Conservation (phyloP, 2,329 filamentous ascomycete genomes). For the Aspergillus carbonarius region DNA sequence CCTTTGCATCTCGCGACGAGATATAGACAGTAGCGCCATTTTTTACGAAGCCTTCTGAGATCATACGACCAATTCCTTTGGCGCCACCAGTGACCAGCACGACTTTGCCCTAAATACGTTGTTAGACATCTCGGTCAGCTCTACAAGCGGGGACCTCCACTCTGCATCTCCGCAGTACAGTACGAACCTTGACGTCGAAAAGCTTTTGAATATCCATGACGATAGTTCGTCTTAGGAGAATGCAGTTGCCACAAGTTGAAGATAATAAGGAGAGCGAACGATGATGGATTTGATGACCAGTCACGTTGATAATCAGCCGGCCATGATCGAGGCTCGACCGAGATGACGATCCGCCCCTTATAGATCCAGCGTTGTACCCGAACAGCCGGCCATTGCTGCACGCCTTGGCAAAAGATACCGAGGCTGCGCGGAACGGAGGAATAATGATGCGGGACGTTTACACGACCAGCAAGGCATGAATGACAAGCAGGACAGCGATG, state of each 20-base stretch:
- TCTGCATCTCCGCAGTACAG: background rate
- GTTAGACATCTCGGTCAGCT: constrained; percentile 37
- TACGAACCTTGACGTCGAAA: constrained; percentile 59
- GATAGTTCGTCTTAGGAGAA: background rate
- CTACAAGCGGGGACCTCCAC: background rate
- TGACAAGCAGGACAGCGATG: background rate
- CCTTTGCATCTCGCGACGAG: constrained; percentile 53
- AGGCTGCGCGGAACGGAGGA: constrained; percentile 21
- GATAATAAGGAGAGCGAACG: background rate
- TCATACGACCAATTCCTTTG: constrained; percentile 56
- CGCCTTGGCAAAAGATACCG: constrained; percentile 20
- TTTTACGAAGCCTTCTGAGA: constrained; percentile 53
- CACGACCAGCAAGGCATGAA: background rate
- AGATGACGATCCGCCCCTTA: constrained; percentile 2
- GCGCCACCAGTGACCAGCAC: constrained; percentile 54
- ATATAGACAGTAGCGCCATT: constrained; percentile 56
- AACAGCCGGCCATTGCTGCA: background rate
- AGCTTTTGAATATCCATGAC: constrained; percentile 56
- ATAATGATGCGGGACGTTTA: background rate
- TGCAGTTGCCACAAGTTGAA: background rate
- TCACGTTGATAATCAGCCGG: background rate
- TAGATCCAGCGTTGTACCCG: background rate
- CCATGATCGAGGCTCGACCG: background rate
- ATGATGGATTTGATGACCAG: background rate
- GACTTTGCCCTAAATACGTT: constrained; percentile 39